phyloP scores from a whole-genome alignment of 202 grass and related monocot genomes.

The Zoysia matrella region DNA sequence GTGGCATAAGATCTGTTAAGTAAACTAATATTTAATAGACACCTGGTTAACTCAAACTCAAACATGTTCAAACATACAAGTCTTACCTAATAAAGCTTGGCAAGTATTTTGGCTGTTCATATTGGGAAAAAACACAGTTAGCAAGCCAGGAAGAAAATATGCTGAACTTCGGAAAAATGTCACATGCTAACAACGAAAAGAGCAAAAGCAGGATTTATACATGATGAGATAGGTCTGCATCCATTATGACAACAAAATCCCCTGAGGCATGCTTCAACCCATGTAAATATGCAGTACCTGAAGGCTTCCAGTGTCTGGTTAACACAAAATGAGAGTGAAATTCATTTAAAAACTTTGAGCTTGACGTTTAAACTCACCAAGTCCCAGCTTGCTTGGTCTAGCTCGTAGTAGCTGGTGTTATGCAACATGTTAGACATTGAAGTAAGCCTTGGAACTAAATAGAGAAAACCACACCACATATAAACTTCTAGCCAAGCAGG shows the following conservation, averaged over 20 bases:
- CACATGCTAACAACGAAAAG: constrained; percentile 13
- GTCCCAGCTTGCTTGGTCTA: constrained; percentile 88
- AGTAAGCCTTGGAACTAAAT: constrained; percentile 25
- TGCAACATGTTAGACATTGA: constrained; percentile 37
- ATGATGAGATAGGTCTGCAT: constrained; percentile 91
- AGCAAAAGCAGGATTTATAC: constrained; percentile 46
- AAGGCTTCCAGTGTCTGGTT: constrained; percentile 38
- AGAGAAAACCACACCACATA: not conserved
- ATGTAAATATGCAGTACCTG: constrained; percentile 93
- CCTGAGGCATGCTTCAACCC: constrained; percentile 88
- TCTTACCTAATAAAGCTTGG: constrained; percentile 93
- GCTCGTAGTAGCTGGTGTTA: constrained; percentile 73
- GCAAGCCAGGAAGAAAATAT: constrained; percentile 30
- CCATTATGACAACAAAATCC: constrained; percentile 87
- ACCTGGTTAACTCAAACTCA: not conserved
- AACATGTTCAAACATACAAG: not conserved
- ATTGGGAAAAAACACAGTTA: constrained; percentile 34
- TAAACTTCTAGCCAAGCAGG: not conserved
- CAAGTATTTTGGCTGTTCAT: constrained; percentile 94
- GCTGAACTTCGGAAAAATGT: not conserved
- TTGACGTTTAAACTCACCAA: constrained; percentile 56
- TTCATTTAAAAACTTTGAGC: constrained; percentile 31
- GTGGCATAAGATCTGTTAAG: constrained; percentile 3
- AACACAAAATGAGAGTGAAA: constrained; percentile 22
- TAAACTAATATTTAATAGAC: constrained; percentile 9